Evolutionary conservation across 2,329 filamentous ascomycete species (phyloP).

Genomic region (Aquanectria penicillioides): DNA sequence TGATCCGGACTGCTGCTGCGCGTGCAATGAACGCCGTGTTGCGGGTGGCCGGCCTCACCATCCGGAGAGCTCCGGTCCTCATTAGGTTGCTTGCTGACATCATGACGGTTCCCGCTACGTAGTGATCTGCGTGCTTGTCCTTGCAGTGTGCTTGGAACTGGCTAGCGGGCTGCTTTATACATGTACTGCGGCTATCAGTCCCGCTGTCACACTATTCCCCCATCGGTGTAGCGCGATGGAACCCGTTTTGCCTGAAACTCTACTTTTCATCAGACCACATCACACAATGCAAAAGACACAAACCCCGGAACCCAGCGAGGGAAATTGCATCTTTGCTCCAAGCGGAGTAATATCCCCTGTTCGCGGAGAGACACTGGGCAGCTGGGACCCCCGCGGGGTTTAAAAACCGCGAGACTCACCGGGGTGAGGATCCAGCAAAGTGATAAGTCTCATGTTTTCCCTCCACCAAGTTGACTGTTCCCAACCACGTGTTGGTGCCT

Average conservation of each 20-base stretch:
- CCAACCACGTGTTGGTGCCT: constrained; percentile 1
- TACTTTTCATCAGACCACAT: constrained; percentile 7
- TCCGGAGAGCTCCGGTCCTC: constrained; percentile 27
- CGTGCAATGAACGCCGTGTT: constrained; percentile 25
- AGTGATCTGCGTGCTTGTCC: neutral
- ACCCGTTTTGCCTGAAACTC: neutral
- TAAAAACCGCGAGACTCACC: neutral
- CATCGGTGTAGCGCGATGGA: constrained; percentile 11
- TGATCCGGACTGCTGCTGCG: constrained; percentile 17
- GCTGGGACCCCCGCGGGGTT: constrained; percentile 30
- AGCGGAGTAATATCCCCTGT: constrained; percentile 23
- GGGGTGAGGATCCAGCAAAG: neutral
- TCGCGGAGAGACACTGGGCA: constrained; percentile 25
- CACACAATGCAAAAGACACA: constrained; percentile 12
- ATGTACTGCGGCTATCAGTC: too few species aligned
- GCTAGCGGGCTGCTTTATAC: constrained; percentile 19
- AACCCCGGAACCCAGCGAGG: constrained; percentile 12
- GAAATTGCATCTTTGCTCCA: constrained; percentile 14
- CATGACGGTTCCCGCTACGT: constrained; percentile 15
- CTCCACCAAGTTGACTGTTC: neutral
- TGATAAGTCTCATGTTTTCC: constrained; percentile 18
- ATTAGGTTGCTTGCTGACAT: constrained; percentile 30
- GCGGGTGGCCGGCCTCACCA: constrained; percentile 20
- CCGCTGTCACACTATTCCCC: constrained; percentile 11
- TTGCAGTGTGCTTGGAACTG: neutral